Evolutionary conservation across 306 rosid species (phyloP).

Genomic region (Boehmeria nivea): DNA sequence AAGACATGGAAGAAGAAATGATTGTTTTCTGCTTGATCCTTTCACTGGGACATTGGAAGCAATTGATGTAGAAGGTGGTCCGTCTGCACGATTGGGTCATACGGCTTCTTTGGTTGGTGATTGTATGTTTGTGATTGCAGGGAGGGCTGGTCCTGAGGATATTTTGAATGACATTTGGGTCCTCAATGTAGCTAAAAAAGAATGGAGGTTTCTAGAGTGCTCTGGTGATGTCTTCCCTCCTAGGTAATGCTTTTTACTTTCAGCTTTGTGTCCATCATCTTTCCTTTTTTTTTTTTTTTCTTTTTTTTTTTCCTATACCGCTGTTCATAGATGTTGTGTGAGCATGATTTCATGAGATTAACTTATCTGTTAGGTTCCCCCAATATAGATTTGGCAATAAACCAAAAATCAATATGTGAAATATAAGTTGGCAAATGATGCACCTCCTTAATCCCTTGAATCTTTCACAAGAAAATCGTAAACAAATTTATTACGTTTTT

Average conservation of each 20-base stretch:
- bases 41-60: constrained; percentile 41
- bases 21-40: constrained; percentile 53
- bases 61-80: constrained; percentile 30
- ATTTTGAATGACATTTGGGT: constrained; percentile 78
- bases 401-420: too few species aligned
- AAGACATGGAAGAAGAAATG: constrained; percentile 75
- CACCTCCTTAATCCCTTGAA: too few species aligned
- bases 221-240: constrained; percentile 57
- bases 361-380: too few species aligned
- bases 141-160: constrained; percentile 75
- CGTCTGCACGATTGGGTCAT: constrained; percentile 71
- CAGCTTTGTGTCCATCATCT: constrained; percentile 9
- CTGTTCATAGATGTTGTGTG: neutral
- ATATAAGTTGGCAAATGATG: too few species aligned
- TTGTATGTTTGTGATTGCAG: constrained; percentile 69
- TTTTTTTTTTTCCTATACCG: neutral
- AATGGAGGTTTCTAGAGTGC: constrained; percentile 54
- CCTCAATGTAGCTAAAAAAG: constrained; percentile 36
- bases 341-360: too few species aligned
- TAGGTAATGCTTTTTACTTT: constrained; percentile 55
- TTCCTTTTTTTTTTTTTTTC: neutral
- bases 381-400: too few species aligned
- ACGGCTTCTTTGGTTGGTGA: constrained; percentile 63
- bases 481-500: neutral
- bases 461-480: too few species aligned